Percentiles rank a stretch among this genome's conserved stretches.
Evolutionary conservation across 208 protist genomes (phyloP).

Genomic region (Leishmania major): DNA sequence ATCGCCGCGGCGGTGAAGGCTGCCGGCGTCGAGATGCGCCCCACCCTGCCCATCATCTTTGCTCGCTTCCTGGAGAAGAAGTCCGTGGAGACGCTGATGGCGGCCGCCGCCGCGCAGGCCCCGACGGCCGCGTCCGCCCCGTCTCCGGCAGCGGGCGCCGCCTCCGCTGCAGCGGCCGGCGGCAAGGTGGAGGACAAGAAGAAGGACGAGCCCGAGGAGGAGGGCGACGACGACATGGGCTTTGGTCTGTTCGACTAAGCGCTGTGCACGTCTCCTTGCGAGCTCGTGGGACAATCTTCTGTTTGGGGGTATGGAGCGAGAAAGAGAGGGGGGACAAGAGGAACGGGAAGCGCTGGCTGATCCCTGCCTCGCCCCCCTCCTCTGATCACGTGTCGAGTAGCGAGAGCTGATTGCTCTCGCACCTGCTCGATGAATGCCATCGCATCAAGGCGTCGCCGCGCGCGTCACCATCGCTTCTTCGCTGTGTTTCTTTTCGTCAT

Average conservation of each 20-base stretch:
- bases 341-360: background rate
- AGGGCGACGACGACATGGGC: slow-evolving; percentile 88
- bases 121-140: slow-evolving; percentile 42
- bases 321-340: rapidly evolving
- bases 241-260: slow-evolving; percentile 93
- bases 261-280: background rate
- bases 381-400: background rate
- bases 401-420: background rate
- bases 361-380: background rate
- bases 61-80: slow-evolving; percentile 85
- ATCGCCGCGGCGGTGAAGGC: slow-evolving; percentile 69
- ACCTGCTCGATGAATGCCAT: background rate
- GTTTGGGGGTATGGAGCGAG: background rate
- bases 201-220: slow-evolving; percentile 46
- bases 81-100: slow-evolving; percentile 68
- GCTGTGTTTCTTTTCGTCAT: background rate
- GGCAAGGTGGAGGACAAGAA: slow-evolving; percentile 41
- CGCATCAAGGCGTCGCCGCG: background rate
- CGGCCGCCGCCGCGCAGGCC: slow-evolving; percentile 49
- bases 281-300: background rate
- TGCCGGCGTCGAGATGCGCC: slow-evolving; percentile 68
- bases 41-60: slow-evolving; percentile 84
- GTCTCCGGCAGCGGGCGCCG: slow-evolving; percentile 43
- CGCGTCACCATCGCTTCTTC: too few relatives aligned
- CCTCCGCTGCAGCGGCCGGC: slow-evolving; percentile 56